These are phyloP conservation scores for Vishniacozyma victoriae DNA, from an alignment of 768 basidiomycete species.

Conservation along the genomic window DNA sequence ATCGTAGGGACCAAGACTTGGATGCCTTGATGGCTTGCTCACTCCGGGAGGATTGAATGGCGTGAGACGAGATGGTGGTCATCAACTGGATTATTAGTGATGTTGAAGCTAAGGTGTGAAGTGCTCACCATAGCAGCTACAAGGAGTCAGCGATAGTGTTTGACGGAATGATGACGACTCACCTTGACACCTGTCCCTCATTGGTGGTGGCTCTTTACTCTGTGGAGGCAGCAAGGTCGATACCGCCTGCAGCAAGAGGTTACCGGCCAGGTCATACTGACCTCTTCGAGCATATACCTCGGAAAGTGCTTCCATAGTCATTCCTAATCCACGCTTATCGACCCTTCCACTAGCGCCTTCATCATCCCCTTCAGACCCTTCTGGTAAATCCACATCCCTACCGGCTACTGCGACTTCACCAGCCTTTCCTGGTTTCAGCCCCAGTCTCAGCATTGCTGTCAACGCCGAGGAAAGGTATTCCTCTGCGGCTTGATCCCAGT, in stretches of 20 bases:
- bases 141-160: not conserved
- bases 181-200: slow-evolving; percentile 44
- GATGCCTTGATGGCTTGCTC: slow-evolving; percentile 32
- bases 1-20: slow-evolving; percentile 37
- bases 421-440: not conserved
- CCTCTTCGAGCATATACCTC: slow-evolving; percentile 43
- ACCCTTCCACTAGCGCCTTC: slow-evolving; percentile 31
- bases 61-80: slow-evolving; percentile 42
- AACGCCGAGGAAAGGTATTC: slow-evolving; percentile 31
- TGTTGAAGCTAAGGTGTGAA: not conserved
- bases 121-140: slow-evolving; percentile 26
- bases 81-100: slow-evolving; percentile 25
- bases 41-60: slow-evolving; percentile 32
- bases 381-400: slow-evolving; percentile 23
- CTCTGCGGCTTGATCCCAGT: slow-evolving; percentile 33
- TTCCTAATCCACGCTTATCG: slow-evolving; percentile 38
- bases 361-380: slow-evolving; percentile 5
- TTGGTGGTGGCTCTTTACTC: slow-evolving; percentile 12
- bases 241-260: slow-evolving; percentile 42
- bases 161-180: slow-evolving; percentile 2
- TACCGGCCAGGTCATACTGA: slow-evolving; percentile 32
- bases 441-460: slow-evolving; percentile 28
- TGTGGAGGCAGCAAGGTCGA: slow-evolving; percentile 36
- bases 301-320: slow-evolving; percentile 44
- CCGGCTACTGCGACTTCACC: slow-evolving; percentile 15